A percentile compares a stretch with the other conserved stretches of the same genome.
These are phyloP conservation scores for Lichenothelia convexa DNA, from an alignment of 495 filamentous ascomycete genomes.

Conservation along the genomic window DNA sequence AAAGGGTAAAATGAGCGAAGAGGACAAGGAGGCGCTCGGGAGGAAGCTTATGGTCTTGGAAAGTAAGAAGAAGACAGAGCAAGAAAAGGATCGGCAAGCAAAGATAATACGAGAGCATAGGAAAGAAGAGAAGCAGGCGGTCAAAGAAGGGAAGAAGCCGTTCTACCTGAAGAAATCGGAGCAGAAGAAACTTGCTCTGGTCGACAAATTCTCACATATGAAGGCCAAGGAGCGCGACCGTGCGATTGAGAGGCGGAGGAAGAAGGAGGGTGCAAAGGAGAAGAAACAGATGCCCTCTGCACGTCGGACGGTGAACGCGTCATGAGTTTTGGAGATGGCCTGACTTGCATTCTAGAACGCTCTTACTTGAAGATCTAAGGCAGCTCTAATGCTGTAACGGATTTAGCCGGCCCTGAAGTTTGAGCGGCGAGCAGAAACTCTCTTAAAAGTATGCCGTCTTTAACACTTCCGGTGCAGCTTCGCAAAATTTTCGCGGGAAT, in stretches of 20 bases:
- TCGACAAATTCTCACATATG: conserved; percentile 63
- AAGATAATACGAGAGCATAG: conserved; percentile 53
- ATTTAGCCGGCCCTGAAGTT: no score
- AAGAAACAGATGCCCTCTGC: conserved; percentile 56
- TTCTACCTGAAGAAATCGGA: conserved; percentile 85
- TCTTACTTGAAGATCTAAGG: no score
- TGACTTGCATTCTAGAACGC: no score
- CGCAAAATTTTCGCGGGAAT: no score
- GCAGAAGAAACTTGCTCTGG: conserved; percentile 63
- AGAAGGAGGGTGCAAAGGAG: conserved; percentile 69
- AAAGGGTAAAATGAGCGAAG: no score
- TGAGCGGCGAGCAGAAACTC: no score
- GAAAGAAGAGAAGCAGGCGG: conserved; percentile 62
- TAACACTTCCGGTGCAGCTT: no score
- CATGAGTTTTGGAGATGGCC: no score
- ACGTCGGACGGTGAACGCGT: conserved; percentile 17
- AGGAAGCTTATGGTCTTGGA: conserved; percentile 31
- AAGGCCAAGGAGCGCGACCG: conserved; percentile 64
- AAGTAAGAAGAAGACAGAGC: conserved; percentile 46
- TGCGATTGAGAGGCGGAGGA: conserved; percentile 62
- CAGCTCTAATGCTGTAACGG: no score
- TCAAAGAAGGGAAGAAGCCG: conserved; percentile 76
- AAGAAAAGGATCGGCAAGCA: conserved; percentile 44
- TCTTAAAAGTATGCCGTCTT: no score
- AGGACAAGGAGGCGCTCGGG: conserved; percentile 46